Evolutionary conservation across 2,329 filamentous ascomycete genomes (phyloP), one percentile per base, ranked within the genome.

Genomic region (Clarireedia paspali): DNA sequence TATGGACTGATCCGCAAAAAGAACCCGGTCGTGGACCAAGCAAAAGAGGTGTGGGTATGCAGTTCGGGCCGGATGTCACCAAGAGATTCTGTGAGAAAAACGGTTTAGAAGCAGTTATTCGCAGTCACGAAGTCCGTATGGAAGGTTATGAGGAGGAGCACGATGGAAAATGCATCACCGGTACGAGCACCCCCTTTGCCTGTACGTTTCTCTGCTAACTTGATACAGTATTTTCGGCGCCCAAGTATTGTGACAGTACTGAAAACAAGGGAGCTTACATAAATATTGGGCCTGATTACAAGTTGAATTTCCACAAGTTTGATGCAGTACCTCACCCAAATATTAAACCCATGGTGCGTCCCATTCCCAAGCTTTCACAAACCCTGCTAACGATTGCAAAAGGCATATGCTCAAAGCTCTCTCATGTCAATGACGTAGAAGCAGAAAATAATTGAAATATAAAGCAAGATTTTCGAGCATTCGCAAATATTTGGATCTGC

Each of bases 131-230:
- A 72, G 94, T 99, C 27, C 85, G 94, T 66, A 99, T 99, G 94
- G 91, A 94, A 59, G 94, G 94, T n/a, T 99, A 97, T 68, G 92
- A 99, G 71, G 88, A 96, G 63, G 92, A 99, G 77, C 94, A 99
- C 71, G 88, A 94, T 66, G 94, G 92, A 62, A 86, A 84, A 65
- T 99, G 94, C 71, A 96, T 99, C 66, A 99, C 94, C 47, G 87
- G 87, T 89, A 77, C 63, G 78, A 72, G 50, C 10, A 54, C 15
- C 24, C 46, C 30, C 40, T 17, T 17, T 20, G 34, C 15, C 20
- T 14, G 2, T 36, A 42, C 47, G 24, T 5, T 14, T 12, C 24
- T 17, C 15, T 26, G 44, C 44, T 45, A 48, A 51, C 27, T 12
- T 6, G 27, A 17, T 47, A 1, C 56, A 84, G 94, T 99, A 64